Evolutionary conservation across 2,329 filamentous ascomycete species (phyloP).

Genomic region (Davidsoniella virescens): DNA sequence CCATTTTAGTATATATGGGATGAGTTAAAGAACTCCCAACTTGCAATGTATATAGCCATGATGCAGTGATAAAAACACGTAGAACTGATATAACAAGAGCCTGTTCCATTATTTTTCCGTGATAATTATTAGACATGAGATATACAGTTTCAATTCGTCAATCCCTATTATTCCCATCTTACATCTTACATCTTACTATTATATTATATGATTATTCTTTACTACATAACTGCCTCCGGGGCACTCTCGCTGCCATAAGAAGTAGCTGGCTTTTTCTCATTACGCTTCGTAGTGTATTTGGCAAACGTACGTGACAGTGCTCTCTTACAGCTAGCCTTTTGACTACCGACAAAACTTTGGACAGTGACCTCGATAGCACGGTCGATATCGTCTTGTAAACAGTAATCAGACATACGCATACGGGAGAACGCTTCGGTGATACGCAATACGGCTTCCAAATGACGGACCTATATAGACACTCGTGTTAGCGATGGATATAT

Average conservation of each 20-base stretch:
- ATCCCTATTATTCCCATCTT: no score
- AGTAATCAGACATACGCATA: constrained; percentile 96
- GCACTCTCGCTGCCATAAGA: neutral
- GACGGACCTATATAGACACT: constrained; percentile 58
- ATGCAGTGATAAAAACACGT: no score
- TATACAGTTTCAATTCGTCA: no score
- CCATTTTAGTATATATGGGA: no score
- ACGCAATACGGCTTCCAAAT: constrained; percentile 93
- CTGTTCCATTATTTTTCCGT: no score
- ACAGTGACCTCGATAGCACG: constrained; percentile 93
- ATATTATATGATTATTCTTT: no score
- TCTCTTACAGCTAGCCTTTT: constrained; percentile 97
- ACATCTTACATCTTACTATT: no score
- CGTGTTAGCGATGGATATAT: constrained; percentile 14
- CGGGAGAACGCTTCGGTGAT: constrained; percentile 90
- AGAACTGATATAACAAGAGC: no score
- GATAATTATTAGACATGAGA: no score
- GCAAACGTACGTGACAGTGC: constrained; percentile 85
- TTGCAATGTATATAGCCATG: no score
- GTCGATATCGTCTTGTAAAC: constrained; percentile 77
- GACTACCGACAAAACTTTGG: constrained; percentile 86
- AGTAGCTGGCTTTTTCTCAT: constrained; percentile 15
- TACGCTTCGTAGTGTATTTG: constrained; percentile 59
- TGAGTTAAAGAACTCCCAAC: no score
- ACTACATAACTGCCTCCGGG: constrained; percentile 7